Base-by-base conservation (phyloP, 192 early-diverging fungal species). In the Coemansia erecta region DNA sequence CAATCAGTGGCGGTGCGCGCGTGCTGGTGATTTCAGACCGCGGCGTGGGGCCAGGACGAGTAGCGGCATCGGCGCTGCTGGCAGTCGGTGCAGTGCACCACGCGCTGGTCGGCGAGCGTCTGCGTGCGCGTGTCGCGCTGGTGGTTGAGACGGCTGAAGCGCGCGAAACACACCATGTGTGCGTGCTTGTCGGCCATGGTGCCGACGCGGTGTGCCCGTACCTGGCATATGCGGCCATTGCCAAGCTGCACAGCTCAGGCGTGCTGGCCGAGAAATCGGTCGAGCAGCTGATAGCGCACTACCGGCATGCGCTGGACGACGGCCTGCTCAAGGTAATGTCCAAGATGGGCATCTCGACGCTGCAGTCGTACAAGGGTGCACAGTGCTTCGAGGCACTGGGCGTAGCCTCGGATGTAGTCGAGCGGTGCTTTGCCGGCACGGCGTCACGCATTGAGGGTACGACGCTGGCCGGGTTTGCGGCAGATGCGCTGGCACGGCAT, bases 241-340 rank as follows among this genome's bases (percentile, higher is more conserved):
- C 85, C 66, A 97, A 97, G 81, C 77, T 96, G 26, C 87, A 89
- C 57, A 90, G 93, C 51, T 93, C 97, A 68, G 84, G 86, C 17
- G 76, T 95, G 2, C 61, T 90, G 26, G 19, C 43, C 24, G 67
- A 65, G 0, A 46, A 56, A 1, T 67, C 87, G 14, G 82, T 83
- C 5, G 86, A 87, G 9, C 74, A 90, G 69, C 79, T 95, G 18
- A 72, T 92, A 49, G 78, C 79, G 70, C 94, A 93, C 82, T 98
- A 85, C 82, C 85, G 88, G 58, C 86, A 90, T 69, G 94, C 91
- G 2, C 80, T 87, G 26, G 91, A 94, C 67, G 92, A 98, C 74
- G 97, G 97, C 71, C 92, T 97, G 69, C 82, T 88, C 45, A 98
- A 98, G 81, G 94, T 98, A 54, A 98, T 97, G 95, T 97, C 95